phyloP scores from a whole-genome alignment of 2,329 filamentous ascomycete species.

The Aureobasidium musti region DNA sequence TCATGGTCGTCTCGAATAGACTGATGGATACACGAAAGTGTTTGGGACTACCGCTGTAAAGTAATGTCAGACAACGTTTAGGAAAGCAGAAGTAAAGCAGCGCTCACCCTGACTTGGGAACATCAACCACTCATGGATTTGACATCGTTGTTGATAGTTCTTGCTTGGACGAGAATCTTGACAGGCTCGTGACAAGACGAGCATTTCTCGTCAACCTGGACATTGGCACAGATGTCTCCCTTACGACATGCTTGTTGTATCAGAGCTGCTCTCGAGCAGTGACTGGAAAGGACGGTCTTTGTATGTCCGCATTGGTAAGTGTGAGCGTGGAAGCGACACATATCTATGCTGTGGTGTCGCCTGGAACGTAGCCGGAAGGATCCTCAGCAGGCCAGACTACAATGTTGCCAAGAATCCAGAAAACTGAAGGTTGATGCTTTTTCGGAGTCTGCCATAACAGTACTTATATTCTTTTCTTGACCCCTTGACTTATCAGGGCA shows the following conservation, averaged over 20 bases:
- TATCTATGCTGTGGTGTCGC: slow-evolving; percentile 31
- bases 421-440: background rate
- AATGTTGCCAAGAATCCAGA: background rate
- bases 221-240: slow-evolving; percentile 43
- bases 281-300: slow-evolving; percentile 43
- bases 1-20: background rate
- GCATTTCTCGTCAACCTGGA: slow-evolving; percentile 43
- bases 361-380: background rate
- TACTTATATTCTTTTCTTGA: background rate
- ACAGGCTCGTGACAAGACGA: slow-evolving; percentile 34
- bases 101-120: background rate
- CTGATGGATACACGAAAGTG: background rate
- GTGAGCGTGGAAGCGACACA: slow-evolving; percentile 55
- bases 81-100: background rate
- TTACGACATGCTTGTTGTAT: slow-evolving; percentile 40
- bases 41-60: background rate
- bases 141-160: background rate
- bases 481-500: background rate
- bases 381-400: background rate
- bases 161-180: slow-evolving; percentile 10
- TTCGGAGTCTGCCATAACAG: no score
- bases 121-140: background rate
- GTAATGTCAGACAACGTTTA: background rate
- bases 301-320: slow-evolving; percentile 51
- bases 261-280: slow-evolving; percentile 40